Evolutionary conservation across 257 asterid species (phyloP).

Genomic region (Ocimum tenuiflorum): DNA sequence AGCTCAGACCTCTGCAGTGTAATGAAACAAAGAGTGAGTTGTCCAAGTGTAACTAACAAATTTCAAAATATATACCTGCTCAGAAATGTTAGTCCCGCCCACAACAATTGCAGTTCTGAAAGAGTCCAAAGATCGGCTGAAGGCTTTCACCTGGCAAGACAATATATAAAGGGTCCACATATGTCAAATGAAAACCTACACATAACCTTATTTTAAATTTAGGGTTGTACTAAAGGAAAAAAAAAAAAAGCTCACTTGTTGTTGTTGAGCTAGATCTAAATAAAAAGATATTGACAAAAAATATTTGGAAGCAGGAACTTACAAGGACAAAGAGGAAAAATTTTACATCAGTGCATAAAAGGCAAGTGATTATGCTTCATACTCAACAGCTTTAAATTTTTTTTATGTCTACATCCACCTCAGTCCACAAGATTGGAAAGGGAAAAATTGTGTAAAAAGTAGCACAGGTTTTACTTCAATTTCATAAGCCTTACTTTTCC

Average conservation of each 20-base stretch:
- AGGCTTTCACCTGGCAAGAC: constrained; percentile 74
- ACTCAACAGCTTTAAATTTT: background rate
- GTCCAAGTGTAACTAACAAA: background rate
- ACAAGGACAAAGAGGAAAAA: background rate
- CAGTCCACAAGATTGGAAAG: background rate
- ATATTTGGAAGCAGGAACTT: background rate
- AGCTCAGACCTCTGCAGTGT: constrained; percentile 70
- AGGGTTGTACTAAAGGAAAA: background rate
- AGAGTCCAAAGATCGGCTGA: constrained; percentile 66
- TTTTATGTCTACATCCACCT: background rate
- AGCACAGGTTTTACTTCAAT: background rate
- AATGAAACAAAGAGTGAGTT: constrained; percentile 3
- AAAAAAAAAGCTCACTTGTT: too few relatives aligned
- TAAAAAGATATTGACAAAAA: background rate
- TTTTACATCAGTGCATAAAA: background rate
- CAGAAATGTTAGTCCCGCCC: constrained; percentile 82
- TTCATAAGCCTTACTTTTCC: background rate
- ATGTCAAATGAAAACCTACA: constrained; percentile 12
- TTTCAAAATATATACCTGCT: constrained; percentile 63
- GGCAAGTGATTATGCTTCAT: background rate
- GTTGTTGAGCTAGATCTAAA: too few relatives aligned
- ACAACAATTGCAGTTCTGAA: constrained; percentile 77
- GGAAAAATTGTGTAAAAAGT: background rate
- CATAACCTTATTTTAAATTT: constrained; percentile 4
- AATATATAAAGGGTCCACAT: constrained; percentile 6